Conservation (phyloP, 2,329 filamentous ascomycete species). For the Zymoseptoria ardabiliae region DNA sequence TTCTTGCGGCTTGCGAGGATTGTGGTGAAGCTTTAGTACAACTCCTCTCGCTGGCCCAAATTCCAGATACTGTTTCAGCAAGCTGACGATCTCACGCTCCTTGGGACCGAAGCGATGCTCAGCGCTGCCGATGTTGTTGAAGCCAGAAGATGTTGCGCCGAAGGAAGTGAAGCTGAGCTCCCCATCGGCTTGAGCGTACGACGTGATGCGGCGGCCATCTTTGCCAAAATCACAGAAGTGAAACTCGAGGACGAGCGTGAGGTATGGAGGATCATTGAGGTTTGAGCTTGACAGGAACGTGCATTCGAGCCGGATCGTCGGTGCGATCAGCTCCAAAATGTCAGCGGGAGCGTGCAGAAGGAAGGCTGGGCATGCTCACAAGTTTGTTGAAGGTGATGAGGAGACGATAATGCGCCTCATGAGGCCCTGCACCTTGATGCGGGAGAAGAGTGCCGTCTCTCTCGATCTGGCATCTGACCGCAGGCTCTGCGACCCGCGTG, state of each 20-base stretch:
- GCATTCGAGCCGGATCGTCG: conserved; percentile 7
- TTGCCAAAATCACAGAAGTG: conserved; percentile 9
- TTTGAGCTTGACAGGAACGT: not conserved
- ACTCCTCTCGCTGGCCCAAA: too few relatives aligned
- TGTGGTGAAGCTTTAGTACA: not conserved
- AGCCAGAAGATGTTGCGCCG: conserved; percentile 4
- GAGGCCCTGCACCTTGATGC: not conserved
- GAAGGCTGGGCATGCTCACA: not conserved
- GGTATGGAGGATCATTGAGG: not conserved
- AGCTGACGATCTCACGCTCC: not conserved
- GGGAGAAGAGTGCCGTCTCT: not conserved
- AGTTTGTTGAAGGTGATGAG: conserved; percentile 11
- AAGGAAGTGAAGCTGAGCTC: not conserved
- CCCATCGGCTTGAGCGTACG: not conserved
- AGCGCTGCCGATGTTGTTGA: not conserved
- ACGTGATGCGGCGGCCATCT: not conserved
- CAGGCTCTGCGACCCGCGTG: conserved; percentile 1
- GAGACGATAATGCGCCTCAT: conserved; percentile 1
- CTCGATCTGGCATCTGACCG: conserved; percentile 6
- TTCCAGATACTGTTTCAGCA: not conserved
- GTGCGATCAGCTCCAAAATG: conserved; percentile 4
- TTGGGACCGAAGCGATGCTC: not conserved
- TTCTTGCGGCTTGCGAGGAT: not conserved
- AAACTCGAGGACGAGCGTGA: conserved; percentile 8
- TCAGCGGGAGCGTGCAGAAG: not conserved